Evolutionary conservation across 805 yeast species (phyloP).

Genomic region (Starmera amethionina): DNA sequence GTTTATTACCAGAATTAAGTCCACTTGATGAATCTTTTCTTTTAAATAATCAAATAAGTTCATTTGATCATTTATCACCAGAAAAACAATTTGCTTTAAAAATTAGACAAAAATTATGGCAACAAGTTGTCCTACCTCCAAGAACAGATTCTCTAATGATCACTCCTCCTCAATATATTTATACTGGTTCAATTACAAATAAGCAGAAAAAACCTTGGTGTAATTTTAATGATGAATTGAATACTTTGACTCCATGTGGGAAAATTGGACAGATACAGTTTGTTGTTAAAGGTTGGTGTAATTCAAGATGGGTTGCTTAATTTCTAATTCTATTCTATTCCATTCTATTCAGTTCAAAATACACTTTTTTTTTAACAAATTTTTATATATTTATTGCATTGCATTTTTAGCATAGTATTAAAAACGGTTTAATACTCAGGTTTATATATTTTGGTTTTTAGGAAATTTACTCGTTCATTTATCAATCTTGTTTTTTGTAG

Average conservation of each 20-base stretch:
- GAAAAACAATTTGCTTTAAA: constrained; percentile 29
- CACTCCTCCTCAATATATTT: constrained; percentile 20
- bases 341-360: background rate
- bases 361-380: no score
- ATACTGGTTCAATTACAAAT: constrained; percentile 1
- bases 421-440: no score
- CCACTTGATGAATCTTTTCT: constrained; percentile 22
- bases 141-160: constrained; percentile 29
- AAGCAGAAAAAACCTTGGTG: constrained; percentile 17
- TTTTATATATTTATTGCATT: no score
- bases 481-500: no score
- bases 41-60: constrained; percentile 11
- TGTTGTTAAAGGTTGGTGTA: constrained; percentile 21
- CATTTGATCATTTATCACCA: background rate
- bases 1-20: constrained; percentile 22
- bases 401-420: no score
- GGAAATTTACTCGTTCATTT: no score
- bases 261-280: constrained; percentile 13
- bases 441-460: no score
- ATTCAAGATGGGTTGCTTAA: constrained; percentile 12
- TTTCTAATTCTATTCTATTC: background rate
- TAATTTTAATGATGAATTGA: constrained; percentile 14
- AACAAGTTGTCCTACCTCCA: constrained; percentile 42
- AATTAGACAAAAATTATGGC: constrained; percentile 44
- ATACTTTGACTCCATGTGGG: constrained; percentile 12